A percentile compares a stretch with the other conserved stretches of the same genome.
These are phyloP conservation scores for Chrysopogon serrulatus DNA, from an alignment of 176 grass and related monocot genomes.

Conservation along the genomic window DNA sequence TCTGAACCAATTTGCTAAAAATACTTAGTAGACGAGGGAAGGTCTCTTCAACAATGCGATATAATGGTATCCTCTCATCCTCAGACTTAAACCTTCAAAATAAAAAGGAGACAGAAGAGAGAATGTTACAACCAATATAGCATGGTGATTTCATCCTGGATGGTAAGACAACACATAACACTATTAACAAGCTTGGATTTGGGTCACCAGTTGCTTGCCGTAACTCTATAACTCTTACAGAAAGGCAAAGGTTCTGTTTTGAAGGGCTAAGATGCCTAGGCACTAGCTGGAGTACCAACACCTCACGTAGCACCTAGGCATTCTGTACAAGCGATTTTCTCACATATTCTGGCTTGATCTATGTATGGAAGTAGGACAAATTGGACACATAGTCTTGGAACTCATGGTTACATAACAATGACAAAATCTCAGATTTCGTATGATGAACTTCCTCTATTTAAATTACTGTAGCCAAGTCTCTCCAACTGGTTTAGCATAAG, in stretches of 20 bases:
- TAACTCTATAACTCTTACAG: not conserved
- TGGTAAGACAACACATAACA: not conserved
- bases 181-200: not conserved
- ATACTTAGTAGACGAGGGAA: constrained; percentile 74
- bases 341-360: not conserved
- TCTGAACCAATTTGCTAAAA: constrained; percentile 81
- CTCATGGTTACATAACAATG: not conserved
- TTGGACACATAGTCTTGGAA: not conserved
- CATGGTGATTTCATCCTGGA: not conserved
- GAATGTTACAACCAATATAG: not conserved
- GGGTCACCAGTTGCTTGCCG: not conserved
- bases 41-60: constrained; percentile 81
- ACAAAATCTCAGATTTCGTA: not conserved
- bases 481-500: not conserved
- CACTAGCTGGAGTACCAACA: not conserved
- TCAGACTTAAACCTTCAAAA: constrained; percentile 93
- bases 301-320: not conserved
- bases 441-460: not conserved
- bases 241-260: not conserved
- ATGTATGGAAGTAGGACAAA: not conserved
- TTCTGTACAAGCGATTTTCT: not conserved
- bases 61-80: constrained; percentile 79
- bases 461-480: not conserved
- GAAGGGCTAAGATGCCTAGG: not conserved
- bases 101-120: constrained; percentile 2